Base-by-base conservation (phyloP, 164 flowering plant species). In the Nymphaea thermarum region DNA sequence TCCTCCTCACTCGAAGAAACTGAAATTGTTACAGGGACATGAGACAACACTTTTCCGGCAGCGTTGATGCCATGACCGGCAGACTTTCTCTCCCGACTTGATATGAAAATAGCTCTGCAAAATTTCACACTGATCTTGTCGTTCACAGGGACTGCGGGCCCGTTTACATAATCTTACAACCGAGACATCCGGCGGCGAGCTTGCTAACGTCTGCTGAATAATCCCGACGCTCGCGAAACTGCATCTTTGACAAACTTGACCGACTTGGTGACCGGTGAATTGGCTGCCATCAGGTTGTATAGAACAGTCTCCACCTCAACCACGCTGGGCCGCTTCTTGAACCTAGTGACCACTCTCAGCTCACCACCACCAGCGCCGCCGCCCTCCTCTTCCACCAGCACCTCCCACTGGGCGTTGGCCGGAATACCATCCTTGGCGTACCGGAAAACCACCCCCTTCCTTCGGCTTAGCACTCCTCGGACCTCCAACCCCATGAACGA, bases 401-500 rank as follows among this genome's bases (percentile, higher is more conserved):
- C 82, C 74, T 41, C 74, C 96, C 93, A 93, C 67, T 45, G 78
- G 74, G 86, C 90, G 17, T 88, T 84, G 61, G 83, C 80, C 75
- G 80, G 64, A 68, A 81, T 82, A 66, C 93, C 93, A 74, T 85
- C 87, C 75, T 71, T 83, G 44, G 73, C 85, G 72, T 81, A 83
- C 77, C 80, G 84, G 74, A 87, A 88, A 43, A 90, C 75, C 78
- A 83, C 74, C 36, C 92, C 96, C 43, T 76, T 88, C 75, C 85
- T 82, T 78, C 73, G 87, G 66, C 89, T 88, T 76, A 93, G 71
- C 68, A 93, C 6, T 60, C 93, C 96, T 74, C 77, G 75, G 5
- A 93, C 93, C 65, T 85, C 92, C 77, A 93, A 77, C 1, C 96
- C 98, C 83, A 81, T 71, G 66, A 93, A 88, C 8, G 98, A 86